phyloP scores from a whole-genome alignment of 1,284 basidiomycete genomes.

The Trametes sp. region DNA sequence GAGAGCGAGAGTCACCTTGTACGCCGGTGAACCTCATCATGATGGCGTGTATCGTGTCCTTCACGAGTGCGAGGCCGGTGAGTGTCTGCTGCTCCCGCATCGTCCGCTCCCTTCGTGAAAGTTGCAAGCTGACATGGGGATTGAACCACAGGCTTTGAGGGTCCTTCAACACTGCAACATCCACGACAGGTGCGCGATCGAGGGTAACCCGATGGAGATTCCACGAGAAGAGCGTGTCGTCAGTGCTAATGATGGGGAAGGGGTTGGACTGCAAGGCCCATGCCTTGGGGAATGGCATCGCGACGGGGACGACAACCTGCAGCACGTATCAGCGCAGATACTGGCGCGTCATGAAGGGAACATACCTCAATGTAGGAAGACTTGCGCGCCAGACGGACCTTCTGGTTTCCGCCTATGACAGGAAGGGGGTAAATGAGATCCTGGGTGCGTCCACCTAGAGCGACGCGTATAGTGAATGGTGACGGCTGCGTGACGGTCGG shows the following conservation, averaged over 20 bases:
- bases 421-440: slow-evolving; percentile 45
- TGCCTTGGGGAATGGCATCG: slow-evolving; percentile 34
- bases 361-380: slow-evolving; percentile 61
- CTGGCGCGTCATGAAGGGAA: too few species aligned
- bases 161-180: slow-evolving; percentile 17
- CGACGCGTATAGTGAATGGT: slow-evolving; percentile 42
- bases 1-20: slow-evolving; percentile 16
- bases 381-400: slow-evolving; percentile 56
- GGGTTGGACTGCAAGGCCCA: slow-evolving; percentile 41
- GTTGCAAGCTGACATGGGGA: slow-evolving; percentile 40
- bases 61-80: slow-evolving; percentile 42
- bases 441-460: slow-evolving; percentile 35
- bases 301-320: slow-evolving; percentile 40
- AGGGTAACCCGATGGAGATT: slow-evolving; percentile 53
- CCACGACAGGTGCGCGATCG: slow-evolving; percentile 45
- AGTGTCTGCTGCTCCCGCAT: slow-evolving; percentile 21
- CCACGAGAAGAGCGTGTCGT: slow-evolving; percentile 39
- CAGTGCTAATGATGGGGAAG: slow-evolving; percentile 42
- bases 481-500: slow-evolving; percentile 41
- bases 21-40: slow-evolving; percentile 39
- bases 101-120: slow-evolving; percentile 44
- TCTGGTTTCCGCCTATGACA: slow-evolving; percentile 41
- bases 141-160: slow-evolving; percentile 41
- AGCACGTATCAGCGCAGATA: neutral
- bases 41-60: slow-evolving; percentile 44